Conservation (phyloP, 345 rosid genomes). For the Kernera saxatilis region DNA sequence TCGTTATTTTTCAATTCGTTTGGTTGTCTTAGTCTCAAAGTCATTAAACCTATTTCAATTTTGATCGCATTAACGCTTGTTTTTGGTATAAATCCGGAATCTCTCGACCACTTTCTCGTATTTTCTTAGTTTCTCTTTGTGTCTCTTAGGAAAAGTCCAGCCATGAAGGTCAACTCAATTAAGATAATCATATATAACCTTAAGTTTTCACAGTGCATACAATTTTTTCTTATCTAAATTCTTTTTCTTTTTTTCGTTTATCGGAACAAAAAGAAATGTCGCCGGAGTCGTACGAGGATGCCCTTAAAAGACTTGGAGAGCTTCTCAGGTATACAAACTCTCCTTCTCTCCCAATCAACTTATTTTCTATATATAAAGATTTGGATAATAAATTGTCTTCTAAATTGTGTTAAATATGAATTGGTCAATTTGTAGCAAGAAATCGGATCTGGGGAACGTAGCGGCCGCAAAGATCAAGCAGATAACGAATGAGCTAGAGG, state of each 20-base stretch:
- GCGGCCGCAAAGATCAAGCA: constrained; percentile 78
- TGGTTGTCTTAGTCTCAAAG: background rate
- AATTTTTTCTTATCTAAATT: background rate
- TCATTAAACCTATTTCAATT: background rate
- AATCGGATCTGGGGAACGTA: constrained; percentile 48
- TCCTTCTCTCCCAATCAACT: background rate
- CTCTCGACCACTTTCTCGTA: background rate
- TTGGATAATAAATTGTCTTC: background rate
- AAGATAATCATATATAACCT: background rate
- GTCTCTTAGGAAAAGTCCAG: background rate
- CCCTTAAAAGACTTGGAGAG: constrained; percentile 17
- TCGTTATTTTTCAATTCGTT: background rate
- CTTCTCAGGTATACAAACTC: constrained; percentile 22
- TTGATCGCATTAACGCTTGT: background rate
- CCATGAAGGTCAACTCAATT: background rate
- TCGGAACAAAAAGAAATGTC: constrained; percentile 12
- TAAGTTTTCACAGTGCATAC: background rate
- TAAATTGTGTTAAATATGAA: background rate
- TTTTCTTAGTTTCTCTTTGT: background rate
- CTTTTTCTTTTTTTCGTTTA: background rate
- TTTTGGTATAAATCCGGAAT: background rate
- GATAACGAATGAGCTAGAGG: constrained; percentile 66
- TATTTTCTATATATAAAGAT: no score
- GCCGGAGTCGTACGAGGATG: constrained; percentile 19
- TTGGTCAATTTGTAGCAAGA: constrained; percentile 40